Base-by-base conservation (phyloP, 495 filamentous ascomycete species). In the Trichocladium antarcticum region DNA sequence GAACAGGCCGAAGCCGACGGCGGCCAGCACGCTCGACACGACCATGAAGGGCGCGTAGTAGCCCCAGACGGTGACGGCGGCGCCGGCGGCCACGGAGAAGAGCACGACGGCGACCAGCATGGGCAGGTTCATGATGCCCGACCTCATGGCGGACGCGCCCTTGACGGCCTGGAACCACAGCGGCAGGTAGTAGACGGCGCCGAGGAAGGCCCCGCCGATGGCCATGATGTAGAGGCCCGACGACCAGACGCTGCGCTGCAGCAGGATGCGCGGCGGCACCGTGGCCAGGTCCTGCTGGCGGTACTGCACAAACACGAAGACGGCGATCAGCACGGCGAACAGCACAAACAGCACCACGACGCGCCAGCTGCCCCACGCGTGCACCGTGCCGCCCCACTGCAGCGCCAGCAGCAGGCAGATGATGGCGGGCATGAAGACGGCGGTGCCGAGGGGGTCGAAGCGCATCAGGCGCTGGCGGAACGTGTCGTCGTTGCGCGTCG, bases 131-230 rank as follows among this genome's bases (percentile, higher is more conserved):
- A 78, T 77, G 60, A 93, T 83, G 17, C 89, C 89, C 0, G 83
- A 87, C 31, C 76, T 68, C 11, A 79, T 75, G 11, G 88, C 83
- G 0, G 70, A 69, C 0, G 76, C 77, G 41, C 74, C 77, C 60
- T 89, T 82, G 62, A 95, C 80, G 6, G 85, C 78, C 58, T 95
- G 89, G 72, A 95, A 93, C 83, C 84, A 95, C 55, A 90, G 83
- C 0, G 89, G 87, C 16, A 94, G 65, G 70, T 83, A 83, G 62
- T 81, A 87, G 16, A 81, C 63, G 2, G 79, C 63, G n/a, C 83
- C 65, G 46, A 90, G 77, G 65, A 87, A 85, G 0, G 74, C 63
- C n/a, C 73, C 75, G 20, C 79, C 81, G 8, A 83, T 50, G 52
- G 66, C 70, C 55, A 80, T 71, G 19, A 65, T 54, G 60, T 77